phyloP scores from a whole-genome alignment of 2,329 filamentous ascomycete species.

The Xylaria sp. region DNA sequence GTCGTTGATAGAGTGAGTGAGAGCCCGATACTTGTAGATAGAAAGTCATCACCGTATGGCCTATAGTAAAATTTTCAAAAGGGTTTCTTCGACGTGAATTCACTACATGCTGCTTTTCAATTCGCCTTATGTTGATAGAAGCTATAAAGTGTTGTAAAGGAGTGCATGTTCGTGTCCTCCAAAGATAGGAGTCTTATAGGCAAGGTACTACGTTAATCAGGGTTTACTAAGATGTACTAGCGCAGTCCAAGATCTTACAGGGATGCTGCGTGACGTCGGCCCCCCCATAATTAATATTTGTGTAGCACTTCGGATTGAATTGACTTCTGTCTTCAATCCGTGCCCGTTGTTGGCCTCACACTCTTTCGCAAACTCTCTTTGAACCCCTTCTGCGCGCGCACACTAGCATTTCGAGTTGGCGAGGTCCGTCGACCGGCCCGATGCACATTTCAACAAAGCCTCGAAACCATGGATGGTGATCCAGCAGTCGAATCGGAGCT shows the following conservation, averaged over 20 bases:
- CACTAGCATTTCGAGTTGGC: constrained; percentile 5
- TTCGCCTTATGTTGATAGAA: too few relatives aligned
- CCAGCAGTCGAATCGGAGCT: constrained; percentile 75
- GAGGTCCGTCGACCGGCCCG: constrained; percentile 7
- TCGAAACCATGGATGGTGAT: constrained; percentile 73
- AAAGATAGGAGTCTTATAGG: too few relatives aligned
- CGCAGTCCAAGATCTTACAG: constrained; percentile 9
- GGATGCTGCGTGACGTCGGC: constrained; percentile 36
- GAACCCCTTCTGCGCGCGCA: neutral
- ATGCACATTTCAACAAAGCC: constrained; percentile 29
- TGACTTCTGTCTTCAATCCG: neutral
- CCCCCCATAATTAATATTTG: constrained; percentile 22
- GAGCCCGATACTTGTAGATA: too few relatives aligned
- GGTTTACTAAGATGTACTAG: constrained; percentile 1
- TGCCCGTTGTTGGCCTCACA: constrained; percentile 23
- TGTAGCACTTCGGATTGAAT: constrained; percentile 11
- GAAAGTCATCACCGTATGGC: too few relatives aligned
- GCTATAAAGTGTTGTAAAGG: too few relatives aligned
- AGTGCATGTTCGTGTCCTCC: too few relatives aligned
- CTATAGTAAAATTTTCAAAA: too few relatives aligned
- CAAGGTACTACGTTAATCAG: too few relatives aligned
- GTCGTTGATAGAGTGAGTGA: too few relatives aligned
- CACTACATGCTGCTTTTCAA: too few relatives aligned
- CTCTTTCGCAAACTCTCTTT: constrained; percentile 19
- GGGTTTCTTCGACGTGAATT: too few relatives aligned